Evolutionary conservation across 768 basidiomycete species (phyloP).

Genomic region (Crassisporium funariophilum): DNA sequence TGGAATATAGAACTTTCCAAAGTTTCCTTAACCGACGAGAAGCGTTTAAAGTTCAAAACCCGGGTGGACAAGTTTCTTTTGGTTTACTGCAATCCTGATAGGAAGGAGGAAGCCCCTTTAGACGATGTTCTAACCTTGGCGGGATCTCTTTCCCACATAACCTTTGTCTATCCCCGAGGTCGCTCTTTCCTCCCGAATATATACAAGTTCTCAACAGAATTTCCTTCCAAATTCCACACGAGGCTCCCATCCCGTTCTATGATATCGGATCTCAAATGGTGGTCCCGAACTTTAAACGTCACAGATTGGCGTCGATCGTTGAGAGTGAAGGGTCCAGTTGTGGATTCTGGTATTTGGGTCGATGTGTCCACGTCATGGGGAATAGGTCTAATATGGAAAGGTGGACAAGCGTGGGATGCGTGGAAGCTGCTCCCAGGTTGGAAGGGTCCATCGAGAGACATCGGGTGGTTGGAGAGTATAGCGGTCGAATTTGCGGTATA

Average conservation of each 20-base stretch:
- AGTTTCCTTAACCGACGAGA: no score
- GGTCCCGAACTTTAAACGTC: slow-evolving; percentile 17
- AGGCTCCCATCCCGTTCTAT: slow-evolving; percentile 23
- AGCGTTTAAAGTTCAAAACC: no score
- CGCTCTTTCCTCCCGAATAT: slow-evolving; percentile 27
- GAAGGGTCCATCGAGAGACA: slow-evolving; percentile 17
- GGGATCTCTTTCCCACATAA: slow-evolving; percentile 34
- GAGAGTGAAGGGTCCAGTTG: neutral
- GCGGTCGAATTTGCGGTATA: slow-evolving; percentile 26
- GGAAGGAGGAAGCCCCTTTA: no score
- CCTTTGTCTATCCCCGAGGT: slow-evolving; percentile 31
- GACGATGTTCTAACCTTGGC: slow-evolving; percentile 20
- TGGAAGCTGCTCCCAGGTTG: slow-evolving; percentile 20
- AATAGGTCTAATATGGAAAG: slow-evolving; percentile 36
- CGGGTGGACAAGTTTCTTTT: no score
- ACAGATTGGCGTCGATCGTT: slow-evolving; percentile 13
- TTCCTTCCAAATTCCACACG: slow-evolving; percentile 14
- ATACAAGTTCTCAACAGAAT: slow-evolving; percentile 25
- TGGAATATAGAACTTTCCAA: no score
- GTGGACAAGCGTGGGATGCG: slow-evolving; percentile 27
- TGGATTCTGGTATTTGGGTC: slow-evolving; percentile 26
- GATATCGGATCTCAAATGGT: slow-evolving; percentile 33
- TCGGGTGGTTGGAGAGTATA: slow-evolving; percentile 26
- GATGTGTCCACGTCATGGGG: slow-evolving; percentile 42
- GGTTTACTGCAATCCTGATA: no score